Base-by-base conservation (phyloP, 306 rosid genomes). In the Prunus kanzakura region DNA sequence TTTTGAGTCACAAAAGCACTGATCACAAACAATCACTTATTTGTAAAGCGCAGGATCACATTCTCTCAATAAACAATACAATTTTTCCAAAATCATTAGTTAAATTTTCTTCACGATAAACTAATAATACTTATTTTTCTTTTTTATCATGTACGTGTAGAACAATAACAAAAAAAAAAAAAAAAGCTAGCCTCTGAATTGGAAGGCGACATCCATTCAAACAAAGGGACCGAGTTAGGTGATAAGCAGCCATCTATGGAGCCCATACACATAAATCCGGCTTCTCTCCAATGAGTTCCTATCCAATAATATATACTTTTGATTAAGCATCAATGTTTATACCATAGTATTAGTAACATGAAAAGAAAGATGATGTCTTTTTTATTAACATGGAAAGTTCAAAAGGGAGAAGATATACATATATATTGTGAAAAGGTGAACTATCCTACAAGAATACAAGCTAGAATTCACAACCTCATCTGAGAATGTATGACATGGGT, bases 1-100 rank as follows among this genome's bases (percentile, higher is more conserved):
- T 25, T 60, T 71, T 11, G 51, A 71, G 78, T 73, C 76, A 80
- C 79, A 2, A 67, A 74, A 66, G 70, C 83, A 49, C 71, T 75
- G 25, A 23, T 23, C 60, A 50, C 71, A 30, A 73, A 38, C 43
- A 38, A 58, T 72, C 32, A 20, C 41, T 65, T 54, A 66, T 54
- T 46, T 4, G 22, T 18, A 11, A 64, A 41, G 43, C 45, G 51
- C 29, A 32, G 56, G 5, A 14, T 14, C 4, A 43, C 19, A 64
- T 71, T 75, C 50, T 16, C 13, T 8, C 15, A 11, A 10, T 13
- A 69, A 77, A 77, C 80, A 67, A 77, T 73, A 47, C 65, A 50
- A 35, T n/a, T 56, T 63, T 64, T 51, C 14, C 13, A 11, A 64
- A 14, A 64, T 72, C 15, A 56, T 55, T 20, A 72, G 35, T 72